Conservation (phyloP, 192 early-diverging fungal genomes). For the Coemansia sp. region DNA sequence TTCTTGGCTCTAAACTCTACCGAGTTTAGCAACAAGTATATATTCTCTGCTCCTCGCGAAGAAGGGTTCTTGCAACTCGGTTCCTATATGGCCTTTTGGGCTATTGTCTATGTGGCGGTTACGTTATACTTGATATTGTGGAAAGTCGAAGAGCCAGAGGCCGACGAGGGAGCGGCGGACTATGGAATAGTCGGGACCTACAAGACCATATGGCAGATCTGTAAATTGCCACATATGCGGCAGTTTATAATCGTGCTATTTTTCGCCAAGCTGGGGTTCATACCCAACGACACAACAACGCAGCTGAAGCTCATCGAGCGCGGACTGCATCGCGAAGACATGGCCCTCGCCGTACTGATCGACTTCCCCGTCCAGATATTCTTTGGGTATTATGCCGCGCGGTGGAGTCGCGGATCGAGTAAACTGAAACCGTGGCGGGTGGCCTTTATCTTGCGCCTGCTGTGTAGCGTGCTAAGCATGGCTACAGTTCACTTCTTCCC, state of each 20-base stretch:
- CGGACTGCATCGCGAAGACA: conserved; percentile 93
- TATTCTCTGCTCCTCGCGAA: conserved; percentile 68
- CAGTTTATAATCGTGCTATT: conserved; percentile 81
- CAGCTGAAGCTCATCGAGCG: conserved; percentile 94
- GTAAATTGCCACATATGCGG: conserved; percentile 85
- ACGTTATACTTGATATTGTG: conserved; percentile 83
- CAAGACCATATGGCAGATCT: conserved; percentile 88
- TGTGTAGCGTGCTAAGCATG: conserved; percentile 84
- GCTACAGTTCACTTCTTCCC: conserved; percentile 82
- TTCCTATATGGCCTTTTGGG: conserved; percentile 92
- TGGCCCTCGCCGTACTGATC: conserved; percentile 89
- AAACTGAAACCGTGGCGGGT: conserved; percentile 92
- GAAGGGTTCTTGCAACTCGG: conserved; percentile 80
- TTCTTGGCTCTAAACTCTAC: conserved; percentile 94
- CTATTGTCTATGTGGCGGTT: conserved; percentile 84
- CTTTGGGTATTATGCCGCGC: conserved; percentile 97
- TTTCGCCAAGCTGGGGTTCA: conserved; percentile 92
- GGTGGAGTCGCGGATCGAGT: conserved; percentile 87
- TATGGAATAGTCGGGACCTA: conserved; percentile 78
- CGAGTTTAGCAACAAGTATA: conserved; percentile 95
- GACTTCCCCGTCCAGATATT: conserved; percentile 97
- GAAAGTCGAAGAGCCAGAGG: conserved; percentile 64
- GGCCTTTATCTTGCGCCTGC: conserved; percentile 86
- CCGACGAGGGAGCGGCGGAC: conserved; percentile 51
- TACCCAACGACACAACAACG: conserved; percentile 94